Evolutionary conservation across 768 basidiomycete species (phyloP), one percentile per base, ranked within the genome.

Genomic region (Russula virescens): DNA sequence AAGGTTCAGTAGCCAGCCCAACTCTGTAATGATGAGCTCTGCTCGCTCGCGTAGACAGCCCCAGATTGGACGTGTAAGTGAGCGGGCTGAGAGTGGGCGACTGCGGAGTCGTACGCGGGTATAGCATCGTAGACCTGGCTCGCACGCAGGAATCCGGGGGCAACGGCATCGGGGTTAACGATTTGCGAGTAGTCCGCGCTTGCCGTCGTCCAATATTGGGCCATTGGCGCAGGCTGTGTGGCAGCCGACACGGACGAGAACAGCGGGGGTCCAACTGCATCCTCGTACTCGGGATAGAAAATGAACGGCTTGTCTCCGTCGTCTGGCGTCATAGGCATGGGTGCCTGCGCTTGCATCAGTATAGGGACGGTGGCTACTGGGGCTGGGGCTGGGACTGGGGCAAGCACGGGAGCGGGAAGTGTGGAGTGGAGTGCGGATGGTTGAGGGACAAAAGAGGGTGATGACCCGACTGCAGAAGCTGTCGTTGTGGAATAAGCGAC

Each of bases 301-400:
- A 67, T 67, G 58, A 67, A 67, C 4, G 66, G 66, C 14, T 66
- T 67, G 25, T 67, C 66, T 3, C 66, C 66, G 45, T 65, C 66
- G 46, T 67, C 66, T 14, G 57, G 34, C 16, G 55, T 42, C 31
- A 31, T 31, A 8, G 31, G 31, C 31, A 31, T 8, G 8, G 46
- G 21, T 1, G 56, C n/a, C 16, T 40, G 38, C 38, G 38, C 38
- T 3, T 10, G 38, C 38, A 13, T 5, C 9, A 13, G 25, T 16
- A 19, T 13, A 3, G 50, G n/a, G 10, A 21, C 34, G 19, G 50
- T 8, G 31, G 31, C 31, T 31, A 31, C 31, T 31, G 31, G 5
- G 31, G 31, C 31, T 31, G 40, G 1, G 48, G 58, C 34, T 18
- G 34, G n/a, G n/a, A 31, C 31, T 31, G 31, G 5, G 31, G 31